Evolutionary conservation across 441 rosid genomes (phyloP).

Genomic region (Pelargonium australe): DNA sequence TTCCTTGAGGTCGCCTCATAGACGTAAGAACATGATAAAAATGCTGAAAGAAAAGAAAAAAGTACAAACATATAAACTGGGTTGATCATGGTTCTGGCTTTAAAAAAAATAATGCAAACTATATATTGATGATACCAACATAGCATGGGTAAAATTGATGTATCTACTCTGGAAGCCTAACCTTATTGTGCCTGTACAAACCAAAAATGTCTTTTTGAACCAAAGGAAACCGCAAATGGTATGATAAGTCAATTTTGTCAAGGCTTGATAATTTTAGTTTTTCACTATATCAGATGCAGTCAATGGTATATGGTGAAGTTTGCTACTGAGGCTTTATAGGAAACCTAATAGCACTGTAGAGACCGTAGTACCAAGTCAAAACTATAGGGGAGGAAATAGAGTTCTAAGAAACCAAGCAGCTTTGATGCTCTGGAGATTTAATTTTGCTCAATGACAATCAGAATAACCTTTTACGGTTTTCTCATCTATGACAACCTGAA

Average conservation of each 20-base stretch:
- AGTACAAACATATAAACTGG: constrained; percentile 17
- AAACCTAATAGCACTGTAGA: no score
- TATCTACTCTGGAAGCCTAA: not conserved
- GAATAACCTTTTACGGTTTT: no score
- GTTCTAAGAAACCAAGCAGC: not conserved
- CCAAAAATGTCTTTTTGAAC: not conserved
- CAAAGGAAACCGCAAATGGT: not conserved
- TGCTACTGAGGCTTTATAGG: no score
- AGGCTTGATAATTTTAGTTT: not conserved
- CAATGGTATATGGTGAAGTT: no score
- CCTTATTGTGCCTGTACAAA: not conserved
- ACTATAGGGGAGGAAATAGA: not conserved
- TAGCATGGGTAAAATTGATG: not conserved
- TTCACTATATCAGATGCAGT: not conserved
- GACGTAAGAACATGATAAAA: constrained; percentile 74
- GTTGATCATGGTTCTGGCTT: not conserved
- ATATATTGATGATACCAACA: not conserved
- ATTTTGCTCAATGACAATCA: not conserved
- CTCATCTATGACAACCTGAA: no score
- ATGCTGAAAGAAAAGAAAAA: constrained; percentile 55
- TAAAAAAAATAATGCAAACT: not conserved
- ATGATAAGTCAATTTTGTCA: not conserved
- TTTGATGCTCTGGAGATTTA: not conserved
- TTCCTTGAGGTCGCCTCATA: constrained; percentile 92
- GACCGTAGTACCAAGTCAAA: not conserved